Evolutionary conservation across 2,329 filamentous ascomycete species (phyloP), one percentile per base, ranked within the genome.

Genomic region (Ceratocystis colombiana): DNA sequence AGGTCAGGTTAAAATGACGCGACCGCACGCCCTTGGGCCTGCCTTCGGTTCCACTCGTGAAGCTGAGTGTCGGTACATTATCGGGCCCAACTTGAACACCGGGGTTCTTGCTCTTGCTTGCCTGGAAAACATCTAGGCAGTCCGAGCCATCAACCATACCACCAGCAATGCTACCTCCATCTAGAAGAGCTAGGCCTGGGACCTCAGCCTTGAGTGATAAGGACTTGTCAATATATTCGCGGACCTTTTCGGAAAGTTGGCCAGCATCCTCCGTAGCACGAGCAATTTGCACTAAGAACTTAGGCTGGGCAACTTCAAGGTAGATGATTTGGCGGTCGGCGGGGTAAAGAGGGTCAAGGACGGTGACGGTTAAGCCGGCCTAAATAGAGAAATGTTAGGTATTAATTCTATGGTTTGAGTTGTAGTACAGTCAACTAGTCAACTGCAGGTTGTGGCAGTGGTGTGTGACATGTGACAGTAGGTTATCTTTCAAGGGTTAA

Each of bases 1-100:
- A 86, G 1, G 90, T 84, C 68, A 97, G 78, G 63, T 85, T 88
- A 77, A 88, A 97, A 76, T 97, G 93, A 15, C 93, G 83, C 0
- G 93, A 92, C 66, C 86, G 82, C 12, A 97, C 93, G 70, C 90
- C 90, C 79, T 96, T 96, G 44, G 90, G 91, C 70, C 83, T 80
- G 59, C 89, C 90, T 76, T 95, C 89, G 0, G 80, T 84, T 3
- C 91, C 90, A 5, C 80, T 84, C 0, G 88, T 91, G 73, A 89
- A 91, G 33, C 79, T 83, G 1, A 96, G 78, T 0, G 88, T 96
- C 1, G 88, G 87, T 5, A 81, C 88, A 17, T 87, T 90, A 74
- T 97, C 93, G 0, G 93, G 93, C 0, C 93, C 93, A 12, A 97
- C 88, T 3, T 90, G 72, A 2, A 96, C 86, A 64, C 85, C 85